Conservation (phyloP, 202 grass and related monocot species). For the Panicum hallii region DNA sequence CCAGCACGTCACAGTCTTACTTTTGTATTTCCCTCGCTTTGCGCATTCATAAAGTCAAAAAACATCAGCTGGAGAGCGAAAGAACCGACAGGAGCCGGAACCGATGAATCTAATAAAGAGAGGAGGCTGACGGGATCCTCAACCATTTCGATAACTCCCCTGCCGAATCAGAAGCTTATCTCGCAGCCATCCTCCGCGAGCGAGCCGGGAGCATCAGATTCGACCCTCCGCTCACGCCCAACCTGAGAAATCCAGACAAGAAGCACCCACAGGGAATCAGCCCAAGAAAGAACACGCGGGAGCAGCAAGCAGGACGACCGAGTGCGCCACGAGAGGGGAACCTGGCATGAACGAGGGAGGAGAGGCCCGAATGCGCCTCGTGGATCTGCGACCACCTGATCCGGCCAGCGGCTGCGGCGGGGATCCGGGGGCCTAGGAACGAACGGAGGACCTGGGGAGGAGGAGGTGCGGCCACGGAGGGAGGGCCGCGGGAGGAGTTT, state of each 20-base stretch:
- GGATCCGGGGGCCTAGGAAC: background rate
- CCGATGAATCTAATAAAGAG: constrained; percentile 41
- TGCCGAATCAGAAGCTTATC: constrained; percentile 13
- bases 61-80: background rate
- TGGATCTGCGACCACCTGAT: constrained; percentile 41
- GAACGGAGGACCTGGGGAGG: background rate
- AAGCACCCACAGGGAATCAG: constrained; percentile 3
- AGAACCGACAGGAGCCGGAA: background rate
- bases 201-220: constrained; percentile 31
- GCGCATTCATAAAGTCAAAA: constrained; percentile 10
- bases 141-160: constrained; percentile 40
- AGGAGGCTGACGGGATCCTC: constrained; percentile 24
- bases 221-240: background rate
- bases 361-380: constrained; percentile 2
- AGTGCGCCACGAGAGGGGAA: background rate
- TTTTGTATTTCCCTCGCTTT: background rate
- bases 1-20: background rate
- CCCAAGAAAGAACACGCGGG: background rate
- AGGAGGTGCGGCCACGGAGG: no score
- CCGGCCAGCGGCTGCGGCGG: background rate
- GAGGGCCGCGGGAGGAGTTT: no score
- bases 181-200: constrained; percentile 16
- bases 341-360: background rate
- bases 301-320: background rate
- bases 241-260: constrained; percentile 15